A percentile compares a stretch with the other conserved stretches of the same genome.
Conservation (phyloP, 371 early-diverging fungal species). For the Parasitella parasitica region DNA sequence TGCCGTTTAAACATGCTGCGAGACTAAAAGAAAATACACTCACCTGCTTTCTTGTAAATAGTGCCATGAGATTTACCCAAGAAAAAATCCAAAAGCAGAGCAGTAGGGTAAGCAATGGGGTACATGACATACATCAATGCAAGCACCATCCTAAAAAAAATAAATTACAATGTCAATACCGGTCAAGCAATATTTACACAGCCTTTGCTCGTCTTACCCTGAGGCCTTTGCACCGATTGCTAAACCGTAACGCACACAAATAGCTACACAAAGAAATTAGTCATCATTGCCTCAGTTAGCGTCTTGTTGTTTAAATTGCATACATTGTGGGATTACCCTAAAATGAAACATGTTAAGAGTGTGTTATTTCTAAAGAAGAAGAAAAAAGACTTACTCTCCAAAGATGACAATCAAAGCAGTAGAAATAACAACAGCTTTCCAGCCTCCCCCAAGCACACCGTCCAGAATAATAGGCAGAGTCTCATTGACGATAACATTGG, state of each 20-base stretch:
- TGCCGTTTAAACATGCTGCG: background rate
- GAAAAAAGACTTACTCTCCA: slow-evolving; percentile 86
- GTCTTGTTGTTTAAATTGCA: background rate
- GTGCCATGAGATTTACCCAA: slow-evolving; percentile 85
- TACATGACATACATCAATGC: slow-evolving; percentile 68
- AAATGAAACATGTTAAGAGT: too few relatives aligned
- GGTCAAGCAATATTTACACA: background rate
- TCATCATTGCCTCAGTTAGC: background rate
- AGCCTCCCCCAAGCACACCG: slow-evolving; percentile 74
- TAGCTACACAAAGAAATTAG: slow-evolving; percentile 34
- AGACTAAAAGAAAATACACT: background rate
- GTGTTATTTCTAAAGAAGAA: too few relatives aligned
- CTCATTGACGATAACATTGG: slow-evolving; percentile 93
- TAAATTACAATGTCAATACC: background rate
- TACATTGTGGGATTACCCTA: slow-evolving; percentile 51
- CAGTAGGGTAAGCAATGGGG: slow-evolving; percentile 82
- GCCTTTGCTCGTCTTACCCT: slow-evolving; percentile 22
- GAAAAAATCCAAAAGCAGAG: slow-evolving; percentile 72
- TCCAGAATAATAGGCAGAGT: slow-evolving; percentile 93
- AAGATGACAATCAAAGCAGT: slow-evolving; percentile 89
- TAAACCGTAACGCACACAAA: slow-evolving; percentile 72
- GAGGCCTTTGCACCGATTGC: slow-evolving; percentile 80
- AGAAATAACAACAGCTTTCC: slow-evolving; percentile 87
- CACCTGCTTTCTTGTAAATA: slow-evolving; percentile 71
- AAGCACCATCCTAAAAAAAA: slow-evolving; percentile 60